Base-by-base conservation (phyloP, 1,284 basidiomycete genomes). In the Boletus nobilissimus region DNA sequence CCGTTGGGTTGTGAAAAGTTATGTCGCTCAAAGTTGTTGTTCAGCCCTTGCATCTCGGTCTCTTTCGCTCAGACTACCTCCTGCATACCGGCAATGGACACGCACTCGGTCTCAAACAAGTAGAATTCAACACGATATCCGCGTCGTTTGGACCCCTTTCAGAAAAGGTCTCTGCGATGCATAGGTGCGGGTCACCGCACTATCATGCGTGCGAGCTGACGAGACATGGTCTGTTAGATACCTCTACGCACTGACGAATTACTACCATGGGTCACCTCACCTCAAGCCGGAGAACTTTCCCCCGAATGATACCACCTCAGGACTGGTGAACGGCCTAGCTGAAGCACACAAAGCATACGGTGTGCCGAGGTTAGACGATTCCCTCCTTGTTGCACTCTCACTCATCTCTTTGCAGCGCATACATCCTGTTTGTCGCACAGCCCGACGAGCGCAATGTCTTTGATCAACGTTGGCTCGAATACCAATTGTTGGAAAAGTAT, bases 71-170 rank as follows among this genome's bases (percentile, higher is more conserved):
- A 26, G 98, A 99, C 87, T 99, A 99, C 86, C 89, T 99, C 62
- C 87, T 99, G n/a, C 96, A 99, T 83, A 86, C 89, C 6, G 76
- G 73, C 32, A 76, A 74, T 1, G 81, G 82, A 10, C 85, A 88
- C 14, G 80, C 86, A 0, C 81, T 92, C 19, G 87, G 89, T 40
- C 88, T 99, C 77, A 98, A 97, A 85, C 98, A 99, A 88, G 98
- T 99, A 72, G 98, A 99, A 86, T 98, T 99, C 87, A 99, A 99
- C 86, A 99, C 98, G 11, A 98, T 99, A 80, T 97, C 97, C 1
- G 93, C 95, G 0, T 97, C 96, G 3, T 99, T 99, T 84, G 98
- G 97, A 2, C 86, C 93, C 1, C 88, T 99, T 26, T 96, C 95
- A 7, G 91, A 97, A 77, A 91, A 90, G 63, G 91, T 92, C 14